phyloP scores from a whole-genome alignment of 176 grass and related monocot species.

The Cocos nucifera region DNA sequence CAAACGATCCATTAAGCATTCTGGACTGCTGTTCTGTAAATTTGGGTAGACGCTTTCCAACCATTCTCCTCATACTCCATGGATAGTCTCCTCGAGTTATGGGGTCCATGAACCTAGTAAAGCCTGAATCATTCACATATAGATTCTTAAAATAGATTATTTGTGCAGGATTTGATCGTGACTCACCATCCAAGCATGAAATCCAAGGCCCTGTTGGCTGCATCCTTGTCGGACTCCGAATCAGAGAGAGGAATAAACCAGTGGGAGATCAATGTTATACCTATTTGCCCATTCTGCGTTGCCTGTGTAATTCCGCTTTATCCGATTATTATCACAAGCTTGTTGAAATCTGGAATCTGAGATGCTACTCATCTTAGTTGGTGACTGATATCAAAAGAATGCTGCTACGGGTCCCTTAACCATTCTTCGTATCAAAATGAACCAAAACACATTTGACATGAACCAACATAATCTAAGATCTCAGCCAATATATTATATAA shows the following conservation, averaged over 20 bases:
- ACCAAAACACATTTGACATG: too few species aligned
- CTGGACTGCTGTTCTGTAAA: constrained; percentile 40
- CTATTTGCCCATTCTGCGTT: constrained; percentile 37
- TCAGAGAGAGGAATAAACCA: constrained; percentile 46
- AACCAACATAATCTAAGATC: too few species aligned
- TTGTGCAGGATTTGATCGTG: not conserved
- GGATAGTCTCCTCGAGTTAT: constrained; percentile 40
- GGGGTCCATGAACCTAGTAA: constrained; percentile 41
- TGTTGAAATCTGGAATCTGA: too few species aligned
- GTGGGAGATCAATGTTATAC: constrained; percentile 39
- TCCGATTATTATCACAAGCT: too few species aligned
- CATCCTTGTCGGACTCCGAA: constrained; percentile 31
- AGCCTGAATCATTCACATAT: too few species aligned
- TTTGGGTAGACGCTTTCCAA: constrained; percentile 31
- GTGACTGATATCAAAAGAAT: too few species aligned
- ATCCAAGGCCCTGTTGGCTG: constrained; percentile 32
- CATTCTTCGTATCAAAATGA: too few species aligned
- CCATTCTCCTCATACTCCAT: constrained; percentile 28
- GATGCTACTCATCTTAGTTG: too few species aligned
- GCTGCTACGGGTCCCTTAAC: too few species aligned
- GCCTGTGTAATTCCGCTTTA: not conserved
- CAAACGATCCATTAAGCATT: constrained; percentile 38
- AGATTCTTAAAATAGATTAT: too few species aligned
- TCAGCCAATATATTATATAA: too few species aligned
- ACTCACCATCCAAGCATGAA: constrained; percentile 68